Conservation (phyloP, 2,329 filamentous ascomycete species). For the Colletotrichum siamense region DNA sequence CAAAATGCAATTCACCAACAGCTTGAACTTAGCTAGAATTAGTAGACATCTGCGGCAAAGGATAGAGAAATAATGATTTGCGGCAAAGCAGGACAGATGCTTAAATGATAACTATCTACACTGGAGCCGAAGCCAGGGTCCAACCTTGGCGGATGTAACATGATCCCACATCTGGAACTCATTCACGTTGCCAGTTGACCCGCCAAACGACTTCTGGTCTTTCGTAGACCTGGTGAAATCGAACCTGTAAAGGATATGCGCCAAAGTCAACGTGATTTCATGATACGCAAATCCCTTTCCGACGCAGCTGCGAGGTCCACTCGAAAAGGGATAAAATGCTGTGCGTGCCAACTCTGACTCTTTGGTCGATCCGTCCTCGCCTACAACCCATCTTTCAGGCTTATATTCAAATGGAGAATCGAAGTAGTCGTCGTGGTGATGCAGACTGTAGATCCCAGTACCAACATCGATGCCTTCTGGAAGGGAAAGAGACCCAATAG, state of each 20-base stretch:
- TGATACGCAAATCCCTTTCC: constrained; percentile 3
- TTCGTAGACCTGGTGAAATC: not conserved
- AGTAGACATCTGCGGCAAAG: not conserved
- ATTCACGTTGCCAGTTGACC: constrained; percentile 4
- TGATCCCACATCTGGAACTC: constrained; percentile 13
- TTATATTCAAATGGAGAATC: not conserved
- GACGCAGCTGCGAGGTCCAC: constrained; percentile 1
- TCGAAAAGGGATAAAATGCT: constrained; percentile 3
- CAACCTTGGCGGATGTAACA: constrained; percentile 3
- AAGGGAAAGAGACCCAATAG: constrained; percentile 22
- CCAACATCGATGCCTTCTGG: constrained; percentile 22
- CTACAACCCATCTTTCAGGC: constrained; percentile 3
- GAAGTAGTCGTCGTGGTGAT: constrained; percentile 14
- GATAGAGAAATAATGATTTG: not conserved
- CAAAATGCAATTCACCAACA: not conserved
- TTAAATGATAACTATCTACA: not conserved
- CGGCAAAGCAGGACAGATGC: not conserved
- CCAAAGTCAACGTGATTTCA: constrained; percentile 6
- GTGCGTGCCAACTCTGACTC: constrained; percentile 62
- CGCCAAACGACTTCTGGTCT: not conserved
- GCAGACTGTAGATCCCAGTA: constrained; percentile 24
- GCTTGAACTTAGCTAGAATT: not conserved
- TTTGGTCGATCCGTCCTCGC: constrained; percentile 47
- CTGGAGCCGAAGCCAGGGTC: constrained; percentile 1
- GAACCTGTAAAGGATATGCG: not conserved